A percentile compares a stretch with the other conserved stretches of the same genome.
Conservation (phyloP, 768 basidiomycete species). For the Termitomyces sp. region DNA sequence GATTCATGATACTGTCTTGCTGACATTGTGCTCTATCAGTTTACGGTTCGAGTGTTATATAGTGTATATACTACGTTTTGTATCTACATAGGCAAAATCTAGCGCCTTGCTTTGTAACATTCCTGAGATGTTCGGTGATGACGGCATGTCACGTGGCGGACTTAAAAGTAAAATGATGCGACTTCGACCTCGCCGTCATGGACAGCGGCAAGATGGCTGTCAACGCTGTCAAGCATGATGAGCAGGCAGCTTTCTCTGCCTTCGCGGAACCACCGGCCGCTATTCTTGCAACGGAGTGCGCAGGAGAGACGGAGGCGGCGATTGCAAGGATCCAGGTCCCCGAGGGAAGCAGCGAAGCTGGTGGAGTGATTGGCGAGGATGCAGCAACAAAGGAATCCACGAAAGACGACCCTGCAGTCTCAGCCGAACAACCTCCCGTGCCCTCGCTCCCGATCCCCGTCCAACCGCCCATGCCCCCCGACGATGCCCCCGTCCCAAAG, state of each 20-base stretch:
- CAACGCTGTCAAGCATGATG: slow-evolving; percentile 5
- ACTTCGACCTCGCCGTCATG: slow-evolving; percentile 11
- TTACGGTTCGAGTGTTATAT: not conserved
- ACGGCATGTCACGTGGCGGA: slow-evolving; percentile 9
- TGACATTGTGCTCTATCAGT: not conserved
- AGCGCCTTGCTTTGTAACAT: not conserved
- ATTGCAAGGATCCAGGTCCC: not conserved
- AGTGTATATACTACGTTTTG: not conserved
- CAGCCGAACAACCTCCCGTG: slow-evolving; percentile 9
- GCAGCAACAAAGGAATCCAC: slow-evolving; percentile 4
- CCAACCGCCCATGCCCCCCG: slow-evolving; percentile 9
- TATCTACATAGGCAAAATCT: too few species aligned
- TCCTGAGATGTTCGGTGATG: not conserved
- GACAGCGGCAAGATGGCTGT: slow-evolving; percentile 16
- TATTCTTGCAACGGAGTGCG: not conserved
- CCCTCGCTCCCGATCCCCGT: slow-evolving; percentile 7
- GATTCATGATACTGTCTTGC: not conserved
- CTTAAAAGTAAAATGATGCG: slow-evolving; percentile 7
- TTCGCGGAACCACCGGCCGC: not conserved
- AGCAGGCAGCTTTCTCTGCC: not conserved
- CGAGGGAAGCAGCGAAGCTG: slow-evolving; percentile 9
- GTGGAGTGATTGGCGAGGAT: slow-evolving; percentile 8
- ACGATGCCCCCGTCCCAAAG: slow-evolving; percentile 6
- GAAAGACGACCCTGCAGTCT: slow-evolving; percentile 1
- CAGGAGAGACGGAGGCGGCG: not conserved